Percentiles rank a stretch among this genome's conserved stretches.
phyloP scores from a whole-genome alignment of 371 early-diverging fungal species.

The Catenaria anguillulae region DNA sequence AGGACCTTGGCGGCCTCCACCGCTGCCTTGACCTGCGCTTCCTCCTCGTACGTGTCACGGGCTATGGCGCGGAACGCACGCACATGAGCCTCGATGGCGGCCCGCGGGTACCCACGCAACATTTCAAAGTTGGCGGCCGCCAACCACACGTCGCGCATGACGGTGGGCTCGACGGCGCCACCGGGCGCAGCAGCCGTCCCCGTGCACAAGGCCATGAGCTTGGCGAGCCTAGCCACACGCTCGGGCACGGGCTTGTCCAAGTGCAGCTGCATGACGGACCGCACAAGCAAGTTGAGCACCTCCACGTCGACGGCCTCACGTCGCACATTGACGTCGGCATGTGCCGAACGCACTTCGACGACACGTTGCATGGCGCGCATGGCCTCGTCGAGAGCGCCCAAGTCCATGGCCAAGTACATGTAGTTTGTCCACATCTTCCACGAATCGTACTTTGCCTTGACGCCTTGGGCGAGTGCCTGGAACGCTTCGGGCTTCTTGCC shows the following conservation, averaged over 20 bases:
- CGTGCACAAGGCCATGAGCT: slow-evolving; percentile 5
- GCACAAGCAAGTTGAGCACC: slow-evolving; percentile 51
- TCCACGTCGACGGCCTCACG: slow-evolving; percentile 60
- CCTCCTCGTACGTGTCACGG: slow-evolving; percentile 42
- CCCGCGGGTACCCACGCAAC: slow-evolving; percentile 36
- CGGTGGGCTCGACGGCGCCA: too few species aligned
- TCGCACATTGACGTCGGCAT: slow-evolving; percentile 5
- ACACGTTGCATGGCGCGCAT: slow-evolving; percentile 53
- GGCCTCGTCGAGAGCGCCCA: slow-evolving; percentile 67
- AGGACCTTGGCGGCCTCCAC: slow-evolving; percentile 52
- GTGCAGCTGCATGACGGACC: slow-evolving; percentile 46
- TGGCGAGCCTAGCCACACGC: slow-evolving; percentile 12
- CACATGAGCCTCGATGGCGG: slow-evolving; percentile 58
- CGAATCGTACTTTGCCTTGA: slow-evolving; percentile 58
- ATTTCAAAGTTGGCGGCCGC: slow-evolving; percentile 59
- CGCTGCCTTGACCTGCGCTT: slow-evolving; percentile 47
- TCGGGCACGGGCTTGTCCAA: slow-evolving; percentile 30
- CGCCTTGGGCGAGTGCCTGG: slow-evolving; percentile 64
- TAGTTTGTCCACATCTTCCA: slow-evolving; percentile 90
- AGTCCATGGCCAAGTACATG: slow-evolving; percentile 54
- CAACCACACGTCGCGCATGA: slow-evolving; percentile 49
- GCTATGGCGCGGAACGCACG: slow-evolving; percentile 74
- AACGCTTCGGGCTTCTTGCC: slow-evolving; percentile 58
- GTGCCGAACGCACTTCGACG: slow-evolving; percentile 10
- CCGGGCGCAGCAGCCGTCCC: neutral